Base-by-base conservation (phyloP, 345 rosid genomes). In the Leavenworthia alabamica region DNA sequence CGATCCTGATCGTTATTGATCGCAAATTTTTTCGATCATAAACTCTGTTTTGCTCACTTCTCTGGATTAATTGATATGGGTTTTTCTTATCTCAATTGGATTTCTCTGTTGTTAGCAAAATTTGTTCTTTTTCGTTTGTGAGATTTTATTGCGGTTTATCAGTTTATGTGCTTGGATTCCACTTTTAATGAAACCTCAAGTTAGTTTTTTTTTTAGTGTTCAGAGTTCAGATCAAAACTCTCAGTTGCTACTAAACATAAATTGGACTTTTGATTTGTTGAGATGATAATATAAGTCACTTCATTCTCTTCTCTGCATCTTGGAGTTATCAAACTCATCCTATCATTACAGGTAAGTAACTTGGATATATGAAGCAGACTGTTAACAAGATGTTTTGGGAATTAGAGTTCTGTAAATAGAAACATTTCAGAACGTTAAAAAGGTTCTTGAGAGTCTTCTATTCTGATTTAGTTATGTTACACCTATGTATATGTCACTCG, bases 331-430 rank as follows among this genome's bases (percentile, higher is more conserved):
- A 22, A 27, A 68, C 6, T 9, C 42, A 50, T 74, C 9, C 40
- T 12, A 40, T 62, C 71, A 11, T 60, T 72, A 8, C 78, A 83
- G n/a, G n/a, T n/a, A n/a, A n/a, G n/a, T n/a, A n/a, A n/a, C n/a
- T n/a, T n/a, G n/a, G n/a, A n/a, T 17, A 37, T 24, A 58, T 60
- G 68, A 60, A 6, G 64, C 31, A 44, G 52, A 56, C 55, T 41
- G 13, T 41, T 64, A 8, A 31, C 61, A 39, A 27, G 57, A 35
- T 47, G 17, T 24, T 50, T 48, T 12, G 65, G 54, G 39, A 47
- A 48, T 59, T 53, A 60, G 49, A 51, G 33, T 41, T 46, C 47
- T 72, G 52, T 58, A 62, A 40, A 48, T 27, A 42, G 67, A 45
- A 64, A 52, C 68, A 71, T 56, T 46, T 8, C 8, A n/a, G n/a